Evolutionary conservation across 371 early-diverging fungal genomes (phyloP), one percentile per base, ranked within the genome.

Genomic region (Chytridium lagenaria): DNA sequence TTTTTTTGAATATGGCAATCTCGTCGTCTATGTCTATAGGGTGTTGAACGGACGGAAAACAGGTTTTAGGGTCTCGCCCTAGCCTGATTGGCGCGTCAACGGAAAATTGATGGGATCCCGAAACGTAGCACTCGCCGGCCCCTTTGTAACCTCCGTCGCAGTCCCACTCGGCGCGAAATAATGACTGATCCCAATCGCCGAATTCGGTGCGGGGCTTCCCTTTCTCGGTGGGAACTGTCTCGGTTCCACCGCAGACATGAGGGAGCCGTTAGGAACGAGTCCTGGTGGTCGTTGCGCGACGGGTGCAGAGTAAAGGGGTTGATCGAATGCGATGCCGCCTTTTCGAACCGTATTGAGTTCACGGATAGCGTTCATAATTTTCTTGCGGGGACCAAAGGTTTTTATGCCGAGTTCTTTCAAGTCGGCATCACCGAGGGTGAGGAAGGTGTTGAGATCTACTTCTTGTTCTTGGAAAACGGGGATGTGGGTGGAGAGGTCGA

Each of bases 361-460:
- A 34, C 73, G 71, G 40, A 86, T 81, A 1, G 85, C 84, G 26
- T 63, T 63, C 59, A 84, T 36, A 34, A 86, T 76, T 50, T 80
- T 82, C 67, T 77, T 78, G 12, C 87, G 78, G 19, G 84, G 74
- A 15, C 87, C 87, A 69, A 86, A 79, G 5, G 85, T 71, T 40
- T 66, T 77, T 19, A 86, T 77, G 26, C 87, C 87, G 0, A 83
- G 40, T 51, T 84, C 80, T 40, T 74, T 76, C 38, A 86, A 66
- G 59, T 86, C 85, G 1, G 74, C 52, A 50, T 86, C 87, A 3
- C 55, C 73, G 5, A 86, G 68, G 3, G 76, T 59, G 36, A 85
- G 38, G 16, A 86, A 72, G 0, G 77, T 79, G 12, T 69, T 65
- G 68, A 81, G 77, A 67, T 85, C 85, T 23, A 86, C 75, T 36